Conservation (phyloP, 768 basidiomycete species). For the Trametopsis cervina region DNA sequence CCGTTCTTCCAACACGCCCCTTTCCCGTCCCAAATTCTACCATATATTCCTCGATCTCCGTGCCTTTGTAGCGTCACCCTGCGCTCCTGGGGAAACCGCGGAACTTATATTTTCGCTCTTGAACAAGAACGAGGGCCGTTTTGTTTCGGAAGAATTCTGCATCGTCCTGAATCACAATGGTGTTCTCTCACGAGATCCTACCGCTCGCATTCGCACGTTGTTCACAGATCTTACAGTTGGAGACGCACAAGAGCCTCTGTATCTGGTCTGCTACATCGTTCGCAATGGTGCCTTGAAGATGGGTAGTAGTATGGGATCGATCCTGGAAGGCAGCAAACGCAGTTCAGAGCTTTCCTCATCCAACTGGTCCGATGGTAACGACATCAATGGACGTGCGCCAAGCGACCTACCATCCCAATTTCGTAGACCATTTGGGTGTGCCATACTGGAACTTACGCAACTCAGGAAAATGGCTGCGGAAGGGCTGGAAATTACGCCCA, state of each 20-base stretch:
- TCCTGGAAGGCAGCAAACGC: constrained; percentile 41
- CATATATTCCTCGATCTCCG: constrained; percentile 88
- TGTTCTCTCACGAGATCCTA: constrained; percentile 72
- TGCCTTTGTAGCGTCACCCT: constrained; percentile 87
- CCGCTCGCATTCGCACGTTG: constrained; percentile 71
- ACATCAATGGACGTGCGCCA: constrained; percentile 1
- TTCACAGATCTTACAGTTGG: constrained; percentile 85
- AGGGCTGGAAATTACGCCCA: constrained; percentile 51
- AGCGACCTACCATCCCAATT: constrained; percentile 42
- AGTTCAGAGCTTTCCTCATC: constrained; percentile 46
- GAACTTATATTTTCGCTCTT: constrained; percentile 94
- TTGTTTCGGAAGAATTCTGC: constrained; percentile 92
- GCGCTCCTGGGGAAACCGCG: constrained; percentile 84
- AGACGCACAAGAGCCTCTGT: constrained; percentile 82
- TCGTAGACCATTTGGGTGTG: constrained; percentile 93
- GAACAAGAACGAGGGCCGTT: constrained; percentile 75
- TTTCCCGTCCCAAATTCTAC: constrained; percentile 57
- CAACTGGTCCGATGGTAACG: constrained; percentile 8
- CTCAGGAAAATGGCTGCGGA: constrained; percentile 63
- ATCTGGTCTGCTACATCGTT: constrained; percentile 86
- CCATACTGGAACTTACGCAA: constrained; percentile 80
- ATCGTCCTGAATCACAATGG: constrained; percentile 89
- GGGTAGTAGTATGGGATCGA: constrained; percentile 44
- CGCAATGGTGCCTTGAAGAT: constrained; percentile 83
- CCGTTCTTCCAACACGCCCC: constrained; percentile 13